Conservation (phyloP, 257 asterid species). For the Nicotiana benthamiana region DNA sequence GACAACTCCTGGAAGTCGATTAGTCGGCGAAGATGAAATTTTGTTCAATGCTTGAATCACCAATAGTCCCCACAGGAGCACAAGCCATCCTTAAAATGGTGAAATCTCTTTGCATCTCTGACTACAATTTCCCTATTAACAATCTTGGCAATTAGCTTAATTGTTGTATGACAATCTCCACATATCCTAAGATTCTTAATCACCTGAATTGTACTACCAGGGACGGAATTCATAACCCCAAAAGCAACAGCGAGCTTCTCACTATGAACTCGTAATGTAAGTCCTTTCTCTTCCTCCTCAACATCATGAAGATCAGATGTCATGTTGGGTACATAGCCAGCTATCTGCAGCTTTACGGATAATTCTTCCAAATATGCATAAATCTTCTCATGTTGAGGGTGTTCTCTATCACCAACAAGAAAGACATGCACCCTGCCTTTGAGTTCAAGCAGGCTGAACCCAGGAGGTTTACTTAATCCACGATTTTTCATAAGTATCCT, state of each 20-base stretch:
- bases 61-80: conserved; percentile 94
- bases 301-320: conserved; percentile 74
- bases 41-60: conserved; percentile 18
- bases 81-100: conserved; percentile 64
- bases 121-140: conserved; percentile 61
- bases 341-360: conserved; percentile 54
- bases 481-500: conserved; percentile 48
- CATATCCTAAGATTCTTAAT: conserved; percentile 83
- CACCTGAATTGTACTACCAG: conserved; percentile 63
- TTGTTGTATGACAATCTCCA: conserved; percentile 61
- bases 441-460: conserved; percentile 71
- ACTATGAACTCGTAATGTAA: conserved; percentile 56
- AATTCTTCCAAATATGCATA: conserved; percentile 53
- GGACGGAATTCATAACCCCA: conserved; percentile 68
- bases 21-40: neutral
- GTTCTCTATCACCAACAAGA: conserved; percentile 65
- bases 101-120: conserved; percentile 88
- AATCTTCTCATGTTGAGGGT: conserved; percentile 58
- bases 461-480: conserved; percentile 76
- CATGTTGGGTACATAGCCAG: conserved; percentile 58
- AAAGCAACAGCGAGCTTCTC: conserved; percentile 90
- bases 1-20: neutral
- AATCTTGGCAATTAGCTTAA: conserved; percentile 64
- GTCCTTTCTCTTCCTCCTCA: conserved; percentile 78
- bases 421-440: conserved; percentile 60